A percentile compares a stretch with the other conserved stretches of the same genome.
Evolutionary conservation across 2,329 filamentous ascomycete species (phyloP).

Genomic region (Rachicladosporium sp.): DNA sequence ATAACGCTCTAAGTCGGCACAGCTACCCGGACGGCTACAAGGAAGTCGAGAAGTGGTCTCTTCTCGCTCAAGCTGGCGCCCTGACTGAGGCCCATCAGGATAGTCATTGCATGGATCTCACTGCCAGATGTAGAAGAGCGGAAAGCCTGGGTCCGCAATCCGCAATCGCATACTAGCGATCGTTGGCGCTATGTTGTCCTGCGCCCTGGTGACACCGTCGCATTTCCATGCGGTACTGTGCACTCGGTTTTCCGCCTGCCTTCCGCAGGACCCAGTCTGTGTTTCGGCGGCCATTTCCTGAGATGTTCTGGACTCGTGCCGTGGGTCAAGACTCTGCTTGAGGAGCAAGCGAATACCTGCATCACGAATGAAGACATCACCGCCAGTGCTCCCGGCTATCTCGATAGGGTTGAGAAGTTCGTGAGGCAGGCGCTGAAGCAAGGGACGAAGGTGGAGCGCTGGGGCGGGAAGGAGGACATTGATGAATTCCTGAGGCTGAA

Average conservation of each 20-base stretch:
- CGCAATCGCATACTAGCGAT: slow-evolving; percentile 10
- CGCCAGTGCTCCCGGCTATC: slow-evolving; percentile 21
- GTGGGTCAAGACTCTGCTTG: slow-evolving; percentile 34
- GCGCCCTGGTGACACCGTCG: slow-evolving; percentile 20
- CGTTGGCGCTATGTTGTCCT: slow-evolving; percentile 21
- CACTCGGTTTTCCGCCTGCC: slow-evolving; percentile 24
- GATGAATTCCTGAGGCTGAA: slow-evolving; percentile 19
- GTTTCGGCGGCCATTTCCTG: slow-evolving; percentile 22
- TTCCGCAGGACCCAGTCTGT: slow-evolving; percentile 18
- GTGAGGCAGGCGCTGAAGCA: slow-evolving; percentile 15
- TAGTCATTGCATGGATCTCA: slow-evolving; percentile 21
- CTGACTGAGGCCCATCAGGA: slow-evolving; percentile 24
- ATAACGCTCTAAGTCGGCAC: slow-evolving; percentile 11
- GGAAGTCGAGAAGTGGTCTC: slow-evolving; percentile 23
- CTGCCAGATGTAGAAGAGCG: slow-evolving; percentile 16
- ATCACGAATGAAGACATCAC: slow-evolving; percentile 35
- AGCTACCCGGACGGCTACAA: slow-evolving; percentile 20
- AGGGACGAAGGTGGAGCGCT: slow-evolving; percentile 13
- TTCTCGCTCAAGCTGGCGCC: slow-evolving; percentile 22
- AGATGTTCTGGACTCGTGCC: slow-evolving; percentile 25
- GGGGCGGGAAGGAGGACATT: slow-evolving; percentile 17
- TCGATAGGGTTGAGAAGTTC: slow-evolving; percentile 18
- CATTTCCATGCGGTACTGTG: slow-evolving; percentile 21
- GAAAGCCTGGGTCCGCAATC: slow-evolving; percentile 11
- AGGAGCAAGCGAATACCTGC: slow-evolving; percentile 29